A percentile compares a stretch with the other conserved stretches of the same genome.
Conservation (phyloP, 1,284 basidiomycete genomes). For the Puccinia hordei region DNA sequence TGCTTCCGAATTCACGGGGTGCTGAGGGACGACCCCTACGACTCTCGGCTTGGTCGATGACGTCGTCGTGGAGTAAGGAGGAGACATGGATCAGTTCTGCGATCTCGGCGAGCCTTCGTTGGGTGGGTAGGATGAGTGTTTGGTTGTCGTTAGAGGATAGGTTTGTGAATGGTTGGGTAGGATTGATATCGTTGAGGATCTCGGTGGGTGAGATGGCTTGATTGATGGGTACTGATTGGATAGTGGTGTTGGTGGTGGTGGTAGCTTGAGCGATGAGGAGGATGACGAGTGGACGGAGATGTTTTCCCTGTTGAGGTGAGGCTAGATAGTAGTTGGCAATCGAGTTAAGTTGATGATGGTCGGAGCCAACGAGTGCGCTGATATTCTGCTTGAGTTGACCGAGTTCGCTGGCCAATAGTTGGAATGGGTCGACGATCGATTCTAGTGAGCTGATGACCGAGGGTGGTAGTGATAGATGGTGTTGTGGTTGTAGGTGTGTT, state of each 20-base stretch:
- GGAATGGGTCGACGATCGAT: slow-evolving; percentile 66
- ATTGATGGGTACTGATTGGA: not conserved
- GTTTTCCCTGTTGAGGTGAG: slow-evolving; percentile 70
- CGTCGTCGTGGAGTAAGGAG: slow-evolving; percentile 91
- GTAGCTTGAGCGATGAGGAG: slow-evolving; percentile 88
- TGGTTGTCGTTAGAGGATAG: not conserved
- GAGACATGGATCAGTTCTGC: slow-evolving; percentile 99
- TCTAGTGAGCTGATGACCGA: too few species aligned
- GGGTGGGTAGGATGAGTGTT: slow-evolving; percentile 70
- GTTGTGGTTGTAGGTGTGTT: too few species aligned
- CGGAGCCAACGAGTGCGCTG: slow-evolving; percentile 78
- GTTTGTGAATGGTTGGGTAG: not conserved
- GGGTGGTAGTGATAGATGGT: too few species aligned
- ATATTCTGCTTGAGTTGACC: slow-evolving; percentile 73
- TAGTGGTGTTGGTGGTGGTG: slow-evolving; percentile 63
- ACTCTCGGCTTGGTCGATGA: slow-evolving; percentile 81
- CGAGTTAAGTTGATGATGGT: slow-evolving; percentile 80
- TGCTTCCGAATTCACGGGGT: slow-evolving; percentile 89
- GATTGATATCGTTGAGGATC: slow-evolving; percentile 38
- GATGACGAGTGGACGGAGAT: slow-evolving; percentile 85
- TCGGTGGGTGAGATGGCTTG: slow-evolving; percentile 15
- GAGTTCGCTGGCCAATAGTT: slow-evolving; percentile 74
- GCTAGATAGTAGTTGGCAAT: slow-evolving; percentile 93
- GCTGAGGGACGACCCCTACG: slow-evolving; percentile 81
- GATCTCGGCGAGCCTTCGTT: slow-evolving; percentile 89